Evolutionary conservation across 2,329 filamentous ascomycete species (phyloP).

Genomic region (Nemania sp.): DNA sequence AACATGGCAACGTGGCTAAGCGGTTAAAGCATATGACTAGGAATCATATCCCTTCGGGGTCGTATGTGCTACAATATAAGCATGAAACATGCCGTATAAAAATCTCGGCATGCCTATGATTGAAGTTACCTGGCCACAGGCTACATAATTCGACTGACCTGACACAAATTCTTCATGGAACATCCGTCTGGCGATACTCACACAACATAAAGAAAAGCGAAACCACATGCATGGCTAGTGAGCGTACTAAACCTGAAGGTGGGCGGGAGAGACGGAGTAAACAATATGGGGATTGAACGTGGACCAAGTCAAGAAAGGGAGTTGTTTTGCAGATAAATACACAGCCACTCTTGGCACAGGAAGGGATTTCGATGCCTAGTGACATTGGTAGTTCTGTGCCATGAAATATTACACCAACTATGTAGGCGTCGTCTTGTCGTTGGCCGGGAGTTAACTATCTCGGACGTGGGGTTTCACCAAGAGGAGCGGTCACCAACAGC

Average conservation of each 20-base stretch:
- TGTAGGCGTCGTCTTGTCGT: neutral
- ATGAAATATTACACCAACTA: neutral
- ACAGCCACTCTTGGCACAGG: conserved; percentile 29
- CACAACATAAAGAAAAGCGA: no score
- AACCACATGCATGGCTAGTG: neutral
- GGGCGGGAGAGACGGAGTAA: neutral
- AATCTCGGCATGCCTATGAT: no score
- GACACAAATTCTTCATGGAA: neutral
- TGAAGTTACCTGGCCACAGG: neutral
- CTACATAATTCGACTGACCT: neutral
- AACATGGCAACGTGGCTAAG: no score
- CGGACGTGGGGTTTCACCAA: neutral
- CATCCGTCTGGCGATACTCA: neutral
- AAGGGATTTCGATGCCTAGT: neutral
- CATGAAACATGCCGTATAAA: no score
- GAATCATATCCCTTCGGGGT: no score
- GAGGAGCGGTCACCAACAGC: conserved; percentile 9
- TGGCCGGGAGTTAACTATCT: neutral
- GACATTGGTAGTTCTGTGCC: neutral
- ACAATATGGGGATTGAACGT: conserved; percentile 2
- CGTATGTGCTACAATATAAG: no score
- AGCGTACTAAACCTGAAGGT: neutral
- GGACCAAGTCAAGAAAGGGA: conserved; percentile 14
- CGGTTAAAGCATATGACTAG: no score
- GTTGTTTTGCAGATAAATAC: conserved; percentile 8